Conservation (phyloP, 345 rosid species). For the Excoecaria cochinchinensis region DNA sequence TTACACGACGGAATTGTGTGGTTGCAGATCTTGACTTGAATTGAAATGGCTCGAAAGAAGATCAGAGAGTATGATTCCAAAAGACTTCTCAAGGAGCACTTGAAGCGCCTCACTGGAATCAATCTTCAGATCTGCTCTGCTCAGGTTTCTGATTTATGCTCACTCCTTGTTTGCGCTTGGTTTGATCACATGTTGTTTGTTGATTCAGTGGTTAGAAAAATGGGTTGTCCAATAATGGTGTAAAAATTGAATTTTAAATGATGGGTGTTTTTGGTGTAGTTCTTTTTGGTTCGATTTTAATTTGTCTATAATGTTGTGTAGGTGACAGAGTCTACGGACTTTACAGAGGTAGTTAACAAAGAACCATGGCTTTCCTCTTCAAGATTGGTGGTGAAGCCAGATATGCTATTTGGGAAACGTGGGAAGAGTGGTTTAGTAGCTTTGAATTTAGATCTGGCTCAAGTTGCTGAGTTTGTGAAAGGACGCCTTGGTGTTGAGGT, state of each 20-base stretch:
- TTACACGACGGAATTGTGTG: background rate
- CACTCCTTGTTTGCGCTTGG: background rate
- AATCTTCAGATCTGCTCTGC: slow-evolving; percentile 71
- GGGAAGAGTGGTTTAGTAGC: slow-evolving; percentile 97
- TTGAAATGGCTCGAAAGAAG: slow-evolving; percentile 80
- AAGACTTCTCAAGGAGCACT: slow-evolving; percentile 68
- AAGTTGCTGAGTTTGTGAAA: slow-evolving; percentile 94
- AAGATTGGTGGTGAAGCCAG: slow-evolving; percentile 92
- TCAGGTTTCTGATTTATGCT: slow-evolving; percentile 41
- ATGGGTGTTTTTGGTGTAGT: background rate
- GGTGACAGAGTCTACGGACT: slow-evolving; percentile 86
- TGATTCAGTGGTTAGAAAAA: background rate
- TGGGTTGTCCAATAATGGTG: background rate
- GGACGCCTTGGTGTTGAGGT: slow-evolving; percentile 86
- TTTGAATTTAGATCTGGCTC: slow-evolving; percentile 88
- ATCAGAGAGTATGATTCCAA: slow-evolving; percentile 87
- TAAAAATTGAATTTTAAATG: background rate
- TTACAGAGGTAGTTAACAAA: slow-evolving; percentile 62
- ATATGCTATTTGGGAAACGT: slow-evolving; percentile 94
- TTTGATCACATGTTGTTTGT: background rate
- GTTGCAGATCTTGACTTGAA: background rate
- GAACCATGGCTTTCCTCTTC: slow-evolving; percentile 92
- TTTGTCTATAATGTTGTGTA: slow-evolving; percentile 23
- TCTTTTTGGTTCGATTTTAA: background rate
- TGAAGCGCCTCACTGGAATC: slow-evolving; percentile 63